These are phyloP conservation scores for Neocallimastix lanati DNA, from an alignment of 192 early-diverging fungal genomes.

Conservation along the genomic window DNA sequence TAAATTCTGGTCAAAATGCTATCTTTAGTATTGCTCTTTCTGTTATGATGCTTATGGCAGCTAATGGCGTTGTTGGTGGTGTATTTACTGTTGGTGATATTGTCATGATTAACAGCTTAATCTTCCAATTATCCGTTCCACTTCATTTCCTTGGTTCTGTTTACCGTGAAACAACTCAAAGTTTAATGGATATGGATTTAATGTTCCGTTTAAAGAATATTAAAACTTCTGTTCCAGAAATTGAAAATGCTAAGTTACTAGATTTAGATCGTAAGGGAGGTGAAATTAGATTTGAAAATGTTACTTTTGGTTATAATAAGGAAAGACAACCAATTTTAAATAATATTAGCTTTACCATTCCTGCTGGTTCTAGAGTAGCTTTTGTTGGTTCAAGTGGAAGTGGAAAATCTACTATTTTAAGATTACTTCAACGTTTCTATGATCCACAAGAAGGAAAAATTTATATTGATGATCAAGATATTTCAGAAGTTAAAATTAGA, in stretches of 20 bases:
- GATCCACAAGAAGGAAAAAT: slow-evolving; percentile 68
- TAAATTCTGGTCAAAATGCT: slow-evolving; percentile 89
- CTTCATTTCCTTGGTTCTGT: slow-evolving; percentile 95
- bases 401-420: slow-evolving; percentile 59
- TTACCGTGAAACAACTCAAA: slow-evolving; percentile 89
- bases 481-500: slow-evolving; percentile 58
- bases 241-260: slow-evolving; percentile 12
- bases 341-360: slow-evolving; percentile 63
- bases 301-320: slow-evolving; percentile 71
- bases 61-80: slow-evolving; percentile 60
- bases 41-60: slow-evolving; percentile 88
- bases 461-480: slow-evolving; percentile 66
- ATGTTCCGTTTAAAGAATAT: slow-evolving; percentile 73
- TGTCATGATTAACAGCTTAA: slow-evolving; percentile 95
- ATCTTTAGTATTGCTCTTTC: slow-evolving; percentile 90
- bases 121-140: slow-evolving; percentile 93
- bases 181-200: slow-evolving; percentile 89
- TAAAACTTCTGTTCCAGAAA: slow-evolving; percentile 16
- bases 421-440: slow-evolving; percentile 85
- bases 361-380: slow-evolving; percentile 66
- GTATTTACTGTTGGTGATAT: slow-evolving; percentile 89
- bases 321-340: slow-evolving; percentile 29
- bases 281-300: slow-evolving; percentile 69
- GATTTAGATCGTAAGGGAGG: slow-evolving; percentile 14
- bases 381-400: slow-evolving; percentile 89